These are phyloP conservation scores for Annulohypoxylon truncatum DNA, from an alignment of 2,329 filamentous ascomycete species.

Conservation along the genomic window DNA sequence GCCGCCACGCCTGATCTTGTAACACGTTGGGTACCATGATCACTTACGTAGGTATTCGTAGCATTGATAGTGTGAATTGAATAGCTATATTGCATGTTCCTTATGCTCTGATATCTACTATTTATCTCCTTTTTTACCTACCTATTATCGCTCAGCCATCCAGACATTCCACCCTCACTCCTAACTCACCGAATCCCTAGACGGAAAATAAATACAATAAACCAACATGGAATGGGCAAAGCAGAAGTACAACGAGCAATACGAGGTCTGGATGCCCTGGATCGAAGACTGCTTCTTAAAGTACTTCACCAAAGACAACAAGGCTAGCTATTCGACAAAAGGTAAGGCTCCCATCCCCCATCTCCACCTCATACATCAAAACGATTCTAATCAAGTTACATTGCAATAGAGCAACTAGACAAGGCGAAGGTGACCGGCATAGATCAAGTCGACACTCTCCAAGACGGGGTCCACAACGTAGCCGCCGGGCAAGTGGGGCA, in stretches of 20 bases:
- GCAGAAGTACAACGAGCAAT: slow-evolving; percentile 76
- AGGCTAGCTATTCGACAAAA: slow-evolving; percentile 76
- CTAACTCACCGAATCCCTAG: not conserved
- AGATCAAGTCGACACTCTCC: slow-evolving; percentile 73
- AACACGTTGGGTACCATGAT: not conserved
- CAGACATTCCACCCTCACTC: not conserved
- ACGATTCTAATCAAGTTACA: not conserved
- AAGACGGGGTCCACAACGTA: slow-evolving; percentile 73
- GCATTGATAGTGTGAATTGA: not conserved
- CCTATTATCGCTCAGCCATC: not conserved
- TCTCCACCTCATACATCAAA: not conserved
- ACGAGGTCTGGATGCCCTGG: slow-evolving; percentile 82
- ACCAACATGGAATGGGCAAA: slow-evolving; percentile 65
- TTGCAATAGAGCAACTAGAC: slow-evolving; percentile 69
- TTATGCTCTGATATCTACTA: no score
- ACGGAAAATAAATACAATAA: not conserved
- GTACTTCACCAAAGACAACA: slow-evolving; percentile 82
- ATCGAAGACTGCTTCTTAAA: slow-evolving; percentile 77
- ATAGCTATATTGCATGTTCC: no score
- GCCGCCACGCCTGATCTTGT: slow-evolving; percentile 23
- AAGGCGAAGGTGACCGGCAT: slow-evolving; percentile 77
- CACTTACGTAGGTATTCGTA: slow-evolving; percentile 17
- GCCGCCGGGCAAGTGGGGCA: slow-evolving; percentile 74
- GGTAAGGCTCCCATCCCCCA: slow-evolving; percentile 57
- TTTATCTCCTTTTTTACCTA: no score